Evolutionary conservation across 2,329 filamentous ascomycete species (phyloP), one percentile per base, ranked within the genome.

Genomic region (Verticillium longisporum): DNA sequence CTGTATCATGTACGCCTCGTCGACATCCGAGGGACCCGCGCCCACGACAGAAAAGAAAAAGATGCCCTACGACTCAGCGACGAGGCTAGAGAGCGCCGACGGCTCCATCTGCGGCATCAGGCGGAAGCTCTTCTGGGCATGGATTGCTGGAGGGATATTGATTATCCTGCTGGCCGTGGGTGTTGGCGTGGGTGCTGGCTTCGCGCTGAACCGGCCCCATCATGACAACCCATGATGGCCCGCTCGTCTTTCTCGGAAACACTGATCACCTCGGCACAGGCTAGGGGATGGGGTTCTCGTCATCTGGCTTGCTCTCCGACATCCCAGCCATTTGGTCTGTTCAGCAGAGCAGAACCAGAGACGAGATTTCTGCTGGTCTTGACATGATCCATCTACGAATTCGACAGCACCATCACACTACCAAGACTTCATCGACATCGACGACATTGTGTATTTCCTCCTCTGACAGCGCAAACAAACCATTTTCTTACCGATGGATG

Each of bases 41-140:
- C 45, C 45, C 45, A 26, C 45, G 11, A 26, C 18, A 31, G 45
- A 53, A 21, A 53, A n/a, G 45, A 53, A 53, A 18, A 53, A 11
- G n/a, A 53, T 53, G 45, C 10, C 45, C 45, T 53, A 26, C 45
- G 45, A 53, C 13, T n/a, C 45, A 4, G 45, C 6, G 7, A 21
- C 21, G n/a, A 21, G 45, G 45, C 21, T 53, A 53, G 45, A 53
- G 45, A 53, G 9, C 18, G 45, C n/a, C 4, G 18, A 53, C 9
- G 45, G 45, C n/a, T 21, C 45, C 32, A 55, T 59, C 32, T 59
- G 57, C 45, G 57, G 57, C 41, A 59, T 59, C 57, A 26, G 57
- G 55, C 57, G 53, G 34, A 60, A 56, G 15, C n/a, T 58, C 32
- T 61, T 53, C 55, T 56, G 37, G 26, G 38, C 59, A 26, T 61